Base-by-base conservation (phyloP, 805 yeast genomes). In the Barnettozyma siamensis region DNA sequence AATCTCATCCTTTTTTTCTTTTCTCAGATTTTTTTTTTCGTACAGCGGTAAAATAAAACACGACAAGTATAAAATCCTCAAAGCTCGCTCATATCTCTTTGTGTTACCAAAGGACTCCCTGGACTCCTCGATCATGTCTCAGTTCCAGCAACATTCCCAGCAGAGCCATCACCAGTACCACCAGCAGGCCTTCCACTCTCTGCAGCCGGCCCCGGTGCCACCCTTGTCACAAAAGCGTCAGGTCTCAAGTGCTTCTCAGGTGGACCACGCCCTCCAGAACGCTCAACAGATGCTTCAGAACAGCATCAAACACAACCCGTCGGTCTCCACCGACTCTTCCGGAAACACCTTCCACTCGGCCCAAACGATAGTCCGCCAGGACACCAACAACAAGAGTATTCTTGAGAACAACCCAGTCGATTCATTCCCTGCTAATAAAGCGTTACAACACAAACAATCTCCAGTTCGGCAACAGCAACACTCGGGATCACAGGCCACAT, bases 391-490 rank as follows among this genome's bases (percentile, higher is more conserved):
- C 17, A 31, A 27, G 17, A 28, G 38, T n/a, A 35, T 43, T 20
- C 19, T 44, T n/a, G 32, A 35, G 11, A 41, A 38, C 35, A 41
- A 41, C 17, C 11, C 20, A 7, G 47, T 41, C 6, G 47, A 44
- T 12, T 38, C 44, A 10, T 33, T 28, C 21, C 43, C 41, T n/a
- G 13, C 31, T 10, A 33, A 40, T 5, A 21, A 43, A 19, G 16
- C 32, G 5, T 8, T 19, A 21, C 28, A 38, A 19, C 15, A 31
- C 23, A 19, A 23, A n/a, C 29, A 26, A 12, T n/a, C 31, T 4
- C 39, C n/a, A n/a, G n/a, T n/a, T n/a, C n/a, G n/a, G n/a, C n/a
- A n/a, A 24, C 36, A 30, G 12, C 15, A 40, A 15, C 31, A 31
- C 5, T 21, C 24, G 21, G n/a, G n/a, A 5, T 37, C 23, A 5